phyloP scores from a whole-genome alignment of 805 yeast genomes.

The Nakazawaea ambrosiae region DNA sequence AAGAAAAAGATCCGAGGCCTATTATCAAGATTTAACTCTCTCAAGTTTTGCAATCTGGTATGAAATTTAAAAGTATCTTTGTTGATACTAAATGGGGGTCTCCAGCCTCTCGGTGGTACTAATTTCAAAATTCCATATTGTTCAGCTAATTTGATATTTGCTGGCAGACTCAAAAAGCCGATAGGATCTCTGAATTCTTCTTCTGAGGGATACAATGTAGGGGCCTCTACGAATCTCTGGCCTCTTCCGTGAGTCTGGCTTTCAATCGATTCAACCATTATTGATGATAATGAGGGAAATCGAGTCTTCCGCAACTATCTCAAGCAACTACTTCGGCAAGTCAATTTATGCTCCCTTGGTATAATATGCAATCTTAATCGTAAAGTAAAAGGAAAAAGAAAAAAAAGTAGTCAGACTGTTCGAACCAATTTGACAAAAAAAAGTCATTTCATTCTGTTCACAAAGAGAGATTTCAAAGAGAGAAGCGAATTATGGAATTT shows the following conservation, averaged over 20 bases:
- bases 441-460: no score
- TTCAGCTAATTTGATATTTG: slow-evolving; percentile 33
- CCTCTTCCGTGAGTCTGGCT: not conserved
- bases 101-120: slow-evolving; percentile 46
- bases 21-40: slow-evolving; percentile 56
- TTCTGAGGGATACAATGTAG: slow-evolving; percentile 36
- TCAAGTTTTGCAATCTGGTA: slow-evolving; percentile 60
- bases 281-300: not conserved
- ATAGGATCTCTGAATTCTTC: slow-evolving; percentile 45
- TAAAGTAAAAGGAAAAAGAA: no score
- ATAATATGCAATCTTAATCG: no score
- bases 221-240: slow-evolving; percentile 29
- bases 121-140: slow-evolving; percentile 46
- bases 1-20: slow-evolving; percentile 57
- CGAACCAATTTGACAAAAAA: no score
- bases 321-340: no score
- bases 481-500: no score
- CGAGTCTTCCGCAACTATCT: no score
- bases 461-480: no score
- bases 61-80: slow-evolving; percentile 50
- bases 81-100: slow-evolving; percentile 50
- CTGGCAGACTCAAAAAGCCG: slow-evolving; percentile 35
- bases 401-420: no score
- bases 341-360: no score
- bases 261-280: not conserved